A percentile compares a stretch with the other conserved stretches of the same genome.
Conservation (phyloP, 495 filamentous ascomycete species). For the Haplographium delicatum region DNA sequence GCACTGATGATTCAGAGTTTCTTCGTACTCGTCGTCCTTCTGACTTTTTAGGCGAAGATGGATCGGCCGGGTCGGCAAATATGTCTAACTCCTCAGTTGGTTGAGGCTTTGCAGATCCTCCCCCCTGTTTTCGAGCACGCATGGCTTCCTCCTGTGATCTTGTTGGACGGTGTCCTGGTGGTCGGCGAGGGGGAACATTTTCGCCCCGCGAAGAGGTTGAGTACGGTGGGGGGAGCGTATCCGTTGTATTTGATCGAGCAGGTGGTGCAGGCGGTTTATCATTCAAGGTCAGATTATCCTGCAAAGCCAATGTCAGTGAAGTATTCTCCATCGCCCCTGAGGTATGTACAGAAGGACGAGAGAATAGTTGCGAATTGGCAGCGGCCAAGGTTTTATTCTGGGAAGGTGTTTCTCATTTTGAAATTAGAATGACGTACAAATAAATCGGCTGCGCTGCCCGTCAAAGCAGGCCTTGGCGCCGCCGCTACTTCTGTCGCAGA, state of each 20-base stretch:
- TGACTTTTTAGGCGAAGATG: conserved; percentile 32
- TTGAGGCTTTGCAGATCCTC: conserved; percentile 23
- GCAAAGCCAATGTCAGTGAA: conserved; percentile 9
- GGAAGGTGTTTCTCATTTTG: neutral
- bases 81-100: conserved; percentile 46
- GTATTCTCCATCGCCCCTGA: conserved; percentile 3
- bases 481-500: conserved; percentile 43
- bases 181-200: conserved; percentile 44
- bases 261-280: conserved; percentile 34
- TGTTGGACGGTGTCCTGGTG: conserved; percentile 51
- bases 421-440: conserved; percentile 63
- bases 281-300: conserved; percentile 48
- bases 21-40: conserved; percentile 60
- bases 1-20: conserved; percentile 91
- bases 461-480: conserved; percentile 39
- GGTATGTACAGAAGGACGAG: too few species aligned
- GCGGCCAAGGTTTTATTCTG: too few species aligned
- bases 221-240: conserved; percentile 34
- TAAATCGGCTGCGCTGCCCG: conserved; percentile 69
- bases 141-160: conserved; percentile 58
- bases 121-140: conserved; percentile 36
- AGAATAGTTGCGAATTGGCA: too few species aligned
- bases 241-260: conserved; percentile 34
- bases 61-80: conserved; percentile 49
- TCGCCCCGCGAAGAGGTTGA: conserved; percentile 27